Base-by-base conservation (phyloP, 768 basidiomycete genomes). In the Tulasnella sp. region DNA sequence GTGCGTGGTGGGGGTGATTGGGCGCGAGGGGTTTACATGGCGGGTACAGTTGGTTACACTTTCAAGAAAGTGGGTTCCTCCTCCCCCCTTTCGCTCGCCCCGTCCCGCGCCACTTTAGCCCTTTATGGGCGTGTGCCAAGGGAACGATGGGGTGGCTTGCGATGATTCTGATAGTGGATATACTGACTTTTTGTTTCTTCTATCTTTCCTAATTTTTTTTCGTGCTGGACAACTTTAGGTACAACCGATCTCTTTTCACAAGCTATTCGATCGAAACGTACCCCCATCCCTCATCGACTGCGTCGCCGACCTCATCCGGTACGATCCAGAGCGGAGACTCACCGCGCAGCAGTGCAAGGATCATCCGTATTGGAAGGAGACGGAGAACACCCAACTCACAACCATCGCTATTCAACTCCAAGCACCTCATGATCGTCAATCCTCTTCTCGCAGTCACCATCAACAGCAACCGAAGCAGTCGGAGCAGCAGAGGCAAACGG, bases 301-400 rank as follows among this genome's bases (percentile, higher is more conserved):
- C 86, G 98, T 99, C 84, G 89, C 92, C 74, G 95, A 97, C 84
- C 89, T 98, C 22, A 90, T 99, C 81, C 93, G 92, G 84, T 99
- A 98, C 86, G 95, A 99, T 83, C 97, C 98, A 37, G 92, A 92
- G 58, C 88, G 89, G 75, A 93, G 98, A 41, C 88, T 98, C 75
- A 98, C 96, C 1, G 93, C 95, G 80, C 89, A 89, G 75, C 91
- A 97, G 85, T 97, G 96, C 85, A 87, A 98, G 82, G 91, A 96
- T 44, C 96, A 98, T 85, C 89, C 92, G 20, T 99, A 99, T 88
- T 91, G 98, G 80, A 89, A 89, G 80, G 95, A 98, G 86, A 95
- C 93, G 31, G 64, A 77, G 72, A 64, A 81, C 64, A 58, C 41
- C 69, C 41, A 80, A 22, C 76, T 50, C 40, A 40, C n/a, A 24